Base-by-base conservation (phyloP, 176 grass and related monocot genomes). In the Phragmites australis region DNA sequence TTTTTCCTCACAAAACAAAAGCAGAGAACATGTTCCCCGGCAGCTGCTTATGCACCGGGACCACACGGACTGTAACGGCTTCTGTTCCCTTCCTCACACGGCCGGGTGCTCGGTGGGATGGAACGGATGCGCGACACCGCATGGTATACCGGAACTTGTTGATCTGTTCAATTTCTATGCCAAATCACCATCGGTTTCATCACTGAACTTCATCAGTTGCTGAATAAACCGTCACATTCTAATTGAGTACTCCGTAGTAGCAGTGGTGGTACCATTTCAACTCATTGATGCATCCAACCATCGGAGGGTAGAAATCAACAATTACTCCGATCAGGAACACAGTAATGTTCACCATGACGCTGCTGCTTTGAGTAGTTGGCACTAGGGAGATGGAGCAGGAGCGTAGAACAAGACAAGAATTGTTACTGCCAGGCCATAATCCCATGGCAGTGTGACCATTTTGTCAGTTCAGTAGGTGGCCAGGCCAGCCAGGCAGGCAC, bases 381-480 rank as follows among this genome's bases (percentile, higher is more conserved):
- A n/a, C n/a, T n/a, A n/a, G n/a, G n/a, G 58, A 23, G 32, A 12
- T 44, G 52, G n/a, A 1, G 23, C 6, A 55, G 61, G 25, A 13
- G 1, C 21, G 4, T 31, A 6, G 55, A 27, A 43, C 15, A 58
- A 26, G 50, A 54, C 82, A 68, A 48, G 82, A 30, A 61, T 60
- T 77, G 72, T 70, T 50, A 68, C 51, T 40, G 52, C 47, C 78
- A 45, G 47, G 21, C 29, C 53, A 39, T 41, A 9, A 32, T 14
- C 3, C 29, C 34, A n/a, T 37, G 27, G 58, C 67, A 63, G 79
- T 48, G 39, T 70, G 65, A n/a, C 82, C 74, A 78, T 70, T 70
- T 69, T 69, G 73, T 77, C 82, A 84, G 82, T 47, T 68, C 8
- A 48, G 63, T 68, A 1, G 72, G 49, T 39, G 82, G 69, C 11